Percentiles rank a stretch among this genome's conserved stretches.
These are phyloP conservation scores for Lecanicillium sp. DNA, from an alignment of 2,329 filamentous ascomycete species.

Conservation along the genomic window DNA sequence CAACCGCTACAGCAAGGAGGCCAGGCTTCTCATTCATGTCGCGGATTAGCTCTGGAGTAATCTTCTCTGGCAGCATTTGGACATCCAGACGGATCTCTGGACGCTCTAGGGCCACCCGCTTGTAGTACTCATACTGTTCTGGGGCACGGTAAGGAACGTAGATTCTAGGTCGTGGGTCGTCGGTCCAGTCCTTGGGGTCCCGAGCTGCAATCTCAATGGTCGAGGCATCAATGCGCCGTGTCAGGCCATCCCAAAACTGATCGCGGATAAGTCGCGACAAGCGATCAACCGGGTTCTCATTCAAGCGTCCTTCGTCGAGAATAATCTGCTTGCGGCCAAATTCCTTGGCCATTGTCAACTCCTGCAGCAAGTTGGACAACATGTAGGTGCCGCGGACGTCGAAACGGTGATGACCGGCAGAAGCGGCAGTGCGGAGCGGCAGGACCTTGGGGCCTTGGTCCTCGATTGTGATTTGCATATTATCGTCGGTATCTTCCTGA, in stretches of 20 bases:
- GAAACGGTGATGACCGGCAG: slow-evolving; percentile 77
- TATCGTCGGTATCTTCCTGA: slow-evolving; percentile 87
- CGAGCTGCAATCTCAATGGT: slow-evolving; percentile 78
- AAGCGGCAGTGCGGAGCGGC: slow-evolving; percentile 74
- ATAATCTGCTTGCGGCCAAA: slow-evolving; percentile 84
- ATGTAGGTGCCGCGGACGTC: slow-evolving; percentile 95
- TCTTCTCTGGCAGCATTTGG: slow-evolving; percentile 63
- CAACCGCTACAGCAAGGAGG: slow-evolving; percentile 82
- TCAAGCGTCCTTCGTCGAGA: slow-evolving; percentile 81
- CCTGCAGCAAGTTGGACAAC: slow-evolving; percentile 92
- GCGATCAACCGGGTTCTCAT: slow-evolving; percentile 89
- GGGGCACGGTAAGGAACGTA: slow-evolving; percentile 81
- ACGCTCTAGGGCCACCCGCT: slow-evolving; percentile 63
- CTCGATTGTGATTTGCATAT: slow-evolving; percentile 97
- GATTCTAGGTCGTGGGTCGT: slow-evolving; percentile 79
- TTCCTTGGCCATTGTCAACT: slow-evolving; percentile 85
- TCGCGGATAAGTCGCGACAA: slow-evolving; percentile 79
- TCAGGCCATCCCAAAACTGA: slow-evolving; percentile 89
- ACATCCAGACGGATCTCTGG: slow-evolving; percentile 88
- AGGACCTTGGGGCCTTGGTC: slow-evolving; percentile 89
- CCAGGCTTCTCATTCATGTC: slow-evolving; percentile 84
- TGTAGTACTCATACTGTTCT: slow-evolving; percentile 86
- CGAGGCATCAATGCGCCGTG: slow-evolving; percentile 79
- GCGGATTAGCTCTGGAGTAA: slow-evolving; percentile 73
- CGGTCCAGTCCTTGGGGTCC: slow-evolving; percentile 94